Percentiles rank a stretch among this genome's conserved stretches.
These are phyloP conservation scores for Ajuga chamaepitys DNA, from an alignment of 257 asterid species.

Conservation along the genomic window DNA sequence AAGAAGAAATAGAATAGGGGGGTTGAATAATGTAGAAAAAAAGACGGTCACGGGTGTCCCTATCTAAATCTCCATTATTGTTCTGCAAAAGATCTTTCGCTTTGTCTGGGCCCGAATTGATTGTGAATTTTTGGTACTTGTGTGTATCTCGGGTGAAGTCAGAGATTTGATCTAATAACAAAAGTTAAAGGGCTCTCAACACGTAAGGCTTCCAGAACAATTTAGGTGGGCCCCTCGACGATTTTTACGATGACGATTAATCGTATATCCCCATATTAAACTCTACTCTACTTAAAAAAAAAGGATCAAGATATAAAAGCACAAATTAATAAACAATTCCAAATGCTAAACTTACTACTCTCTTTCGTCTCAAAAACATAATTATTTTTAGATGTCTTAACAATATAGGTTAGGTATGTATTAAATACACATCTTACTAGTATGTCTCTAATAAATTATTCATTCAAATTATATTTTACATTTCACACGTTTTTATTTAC, in stretches of 20 bases:
- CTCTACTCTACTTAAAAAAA: too few relatives aligned
- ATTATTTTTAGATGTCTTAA: too few relatives aligned
- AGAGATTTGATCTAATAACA: background rate
- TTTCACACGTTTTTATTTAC: too few relatives aligned
- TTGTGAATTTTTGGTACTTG: background rate
- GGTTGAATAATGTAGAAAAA: background rate
- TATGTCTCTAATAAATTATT: too few relatives aligned
- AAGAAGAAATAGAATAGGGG: background rate
- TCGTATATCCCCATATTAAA: too few relatives aligned
- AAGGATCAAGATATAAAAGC: too few relatives aligned
- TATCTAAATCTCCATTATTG: background rate
- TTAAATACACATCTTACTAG: too few relatives aligned
- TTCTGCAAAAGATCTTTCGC: constrained; percentile 16
- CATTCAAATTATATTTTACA: too few relatives aligned
- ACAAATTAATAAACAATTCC: too few relatives aligned
- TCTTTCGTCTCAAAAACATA: too few relatives aligned
- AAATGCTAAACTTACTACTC: too few relatives aligned
- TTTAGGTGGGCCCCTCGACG: constrained; percentile 21
- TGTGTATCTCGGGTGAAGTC: background rate
- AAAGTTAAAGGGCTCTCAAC: background rate
- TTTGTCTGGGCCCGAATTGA: constrained; percentile 25
- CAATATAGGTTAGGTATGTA: too few relatives aligned
- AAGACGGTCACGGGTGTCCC: background rate
- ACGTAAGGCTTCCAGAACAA: constrained; percentile 12
- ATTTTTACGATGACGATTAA: constrained; percentile 9